phyloP scores from a whole-genome alignment of 345 rosid genomes.

The Bruguiera sexangula region DNA sequence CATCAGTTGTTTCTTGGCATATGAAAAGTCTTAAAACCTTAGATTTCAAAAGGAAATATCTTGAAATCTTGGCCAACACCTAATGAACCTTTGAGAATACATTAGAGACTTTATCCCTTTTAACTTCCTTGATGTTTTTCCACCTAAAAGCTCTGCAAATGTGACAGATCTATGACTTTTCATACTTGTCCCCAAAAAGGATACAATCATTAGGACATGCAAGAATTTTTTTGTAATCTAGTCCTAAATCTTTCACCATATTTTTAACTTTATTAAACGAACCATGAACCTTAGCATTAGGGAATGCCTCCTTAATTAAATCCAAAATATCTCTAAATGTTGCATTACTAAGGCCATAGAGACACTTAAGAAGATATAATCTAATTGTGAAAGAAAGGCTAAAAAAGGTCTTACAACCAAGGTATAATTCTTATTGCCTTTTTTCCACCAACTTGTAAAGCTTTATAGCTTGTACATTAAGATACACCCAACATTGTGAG shows the following conservation, averaged over 20 bases:
- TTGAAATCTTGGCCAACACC: background rate
- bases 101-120: background rate
- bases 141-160: background rate
- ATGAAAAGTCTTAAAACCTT: background rate
- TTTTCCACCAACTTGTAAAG: too few species aligned
- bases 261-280: too few species aligned
- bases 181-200: background rate
- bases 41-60: background rate
- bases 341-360: too few species aligned
- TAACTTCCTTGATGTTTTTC: background rate
- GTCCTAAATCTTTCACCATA: background rate
- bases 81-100: background rate
- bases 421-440: too few species aligned
- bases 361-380: too few species aligned
- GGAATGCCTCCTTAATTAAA: too few species aligned
- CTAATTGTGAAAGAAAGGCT: too few species aligned
- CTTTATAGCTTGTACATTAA: too few species aligned
- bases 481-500: too few species aligned
- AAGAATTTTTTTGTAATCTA: slow-evolving; percentile 2
- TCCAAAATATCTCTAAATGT: too few species aligned
- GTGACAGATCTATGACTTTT: background rate
- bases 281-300: too few species aligned
- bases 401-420: too few species aligned
- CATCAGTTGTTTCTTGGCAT: background rate
- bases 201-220: slow-evolving; percentile 6